A percentile compares a stretch with the other conserved stretches of the same genome.
phyloP scores from a whole-genome alignment of 2,329 filamentous ascomycete species.

The Trichoderma cornu-damae region DNA sequence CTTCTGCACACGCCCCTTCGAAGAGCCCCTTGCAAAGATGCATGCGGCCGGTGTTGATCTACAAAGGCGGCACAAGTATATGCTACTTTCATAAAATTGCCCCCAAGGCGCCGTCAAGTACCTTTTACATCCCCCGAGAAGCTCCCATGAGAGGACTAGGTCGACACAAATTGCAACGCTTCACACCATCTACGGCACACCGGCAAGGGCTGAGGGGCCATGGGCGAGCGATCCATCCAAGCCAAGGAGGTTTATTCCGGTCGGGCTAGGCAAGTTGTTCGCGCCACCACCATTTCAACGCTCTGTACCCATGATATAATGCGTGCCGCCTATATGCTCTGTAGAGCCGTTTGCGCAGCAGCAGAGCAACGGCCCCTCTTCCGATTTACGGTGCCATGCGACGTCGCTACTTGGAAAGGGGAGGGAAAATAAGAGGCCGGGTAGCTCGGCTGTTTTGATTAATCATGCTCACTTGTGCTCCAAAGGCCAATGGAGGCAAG shows the following conservation, averaged over 20 bases:
- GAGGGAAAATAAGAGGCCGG: background rate
- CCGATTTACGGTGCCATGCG: background rate
- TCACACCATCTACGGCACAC: slow-evolving; percentile 17
- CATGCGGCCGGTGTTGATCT: background rate
- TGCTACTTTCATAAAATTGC: background rate
- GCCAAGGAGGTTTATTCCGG: background rate
- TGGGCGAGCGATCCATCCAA: background rate
- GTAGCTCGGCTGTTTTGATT: background rate
- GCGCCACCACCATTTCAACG: background rate
- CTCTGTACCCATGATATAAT: too few species aligned
- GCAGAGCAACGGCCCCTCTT: background rate
- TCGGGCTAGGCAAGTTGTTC: background rate
- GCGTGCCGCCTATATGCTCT: too few species aligned
- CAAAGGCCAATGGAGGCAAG: background rate
- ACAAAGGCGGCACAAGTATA: slow-evolving; percentile 1
- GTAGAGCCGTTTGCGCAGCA: background rate
- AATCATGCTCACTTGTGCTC: background rate
- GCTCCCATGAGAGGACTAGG: background rate
- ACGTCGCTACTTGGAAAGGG: too few species aligned
- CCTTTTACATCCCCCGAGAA: background rate
- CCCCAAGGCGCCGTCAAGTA: background rate
- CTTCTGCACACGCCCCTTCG: slow-evolving; percentile 3
- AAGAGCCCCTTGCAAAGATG: background rate
- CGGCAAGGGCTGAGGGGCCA: slow-evolving; percentile 16
- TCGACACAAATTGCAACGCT: background rate